Evolutionary conservation across 768 basidiomycete species (phyloP).

Genomic region (Neoboletus subvelutipes): DNA sequence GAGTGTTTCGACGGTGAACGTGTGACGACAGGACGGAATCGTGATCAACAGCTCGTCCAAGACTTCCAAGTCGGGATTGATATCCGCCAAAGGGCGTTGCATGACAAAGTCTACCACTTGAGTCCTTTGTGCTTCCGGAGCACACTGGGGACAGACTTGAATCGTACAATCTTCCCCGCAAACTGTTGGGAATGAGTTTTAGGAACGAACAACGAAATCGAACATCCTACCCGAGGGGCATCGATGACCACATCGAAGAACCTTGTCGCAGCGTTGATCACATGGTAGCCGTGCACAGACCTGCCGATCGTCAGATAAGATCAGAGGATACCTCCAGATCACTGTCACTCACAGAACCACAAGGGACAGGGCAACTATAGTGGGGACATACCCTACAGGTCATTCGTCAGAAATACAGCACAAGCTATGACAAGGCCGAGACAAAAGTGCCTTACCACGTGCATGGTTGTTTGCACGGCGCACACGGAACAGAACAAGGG

Average conservation of each 20-base stretch:
- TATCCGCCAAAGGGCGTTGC: conserved; percentile 48
- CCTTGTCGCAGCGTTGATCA: conserved; percentile 49
- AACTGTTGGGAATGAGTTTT: conserved; percentile 38
- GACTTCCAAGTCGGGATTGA: conserved; percentile 39
- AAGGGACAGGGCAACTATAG: conserved; percentile 55
- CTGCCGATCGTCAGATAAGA: conserved; percentile 31
- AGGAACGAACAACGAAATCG: background rate
- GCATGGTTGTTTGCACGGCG: conserved; percentile 63
- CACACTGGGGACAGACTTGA: conserved; percentile 57
- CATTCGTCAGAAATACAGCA: conserved; percentile 2
- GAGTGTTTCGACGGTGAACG: conserved; percentile 70
- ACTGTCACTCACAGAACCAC: conserved; percentile 56
- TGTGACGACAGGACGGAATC: conserved; percentile 57
- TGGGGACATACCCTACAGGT: conserved; percentile 53
- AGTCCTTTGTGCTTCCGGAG: conserved; percentile 35
- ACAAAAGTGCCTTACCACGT: conserved; percentile 40
- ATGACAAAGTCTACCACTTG: conserved; percentile 62
- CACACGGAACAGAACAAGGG: conserved; percentile 53
- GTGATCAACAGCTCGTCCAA: conserved; percentile 59
- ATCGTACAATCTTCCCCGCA: conserved; percentile 62
- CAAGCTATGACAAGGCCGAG: background rate
- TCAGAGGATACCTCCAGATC: background rate
- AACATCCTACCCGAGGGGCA: conserved; percentile 60
- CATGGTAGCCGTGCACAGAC: conserved; percentile 67
- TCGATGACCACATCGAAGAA: conserved; percentile 56